A percentile compares a stretch with the other conserved stretches of the same genome.
Conservation (phyloP, 2,329 filamentous ascomycete genomes). For the Tolypocladium endophyticum region DNA sequence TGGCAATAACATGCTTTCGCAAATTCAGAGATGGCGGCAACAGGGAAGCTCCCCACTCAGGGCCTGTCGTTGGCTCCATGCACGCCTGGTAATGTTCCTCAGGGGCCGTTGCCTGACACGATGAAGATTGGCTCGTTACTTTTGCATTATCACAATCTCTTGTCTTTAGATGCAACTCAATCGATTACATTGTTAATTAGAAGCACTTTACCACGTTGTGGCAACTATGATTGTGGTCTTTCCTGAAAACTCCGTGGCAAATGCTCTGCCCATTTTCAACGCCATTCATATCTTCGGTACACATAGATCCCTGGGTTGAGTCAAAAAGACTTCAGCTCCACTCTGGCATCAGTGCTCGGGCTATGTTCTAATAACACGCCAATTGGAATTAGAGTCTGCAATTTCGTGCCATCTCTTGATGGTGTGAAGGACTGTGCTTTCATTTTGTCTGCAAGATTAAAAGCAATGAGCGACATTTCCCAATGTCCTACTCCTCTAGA, state of each 20-base stretch:
- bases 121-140: not conserved
- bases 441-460: not conserved
- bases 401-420: not conserved
- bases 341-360: too few relatives aligned
- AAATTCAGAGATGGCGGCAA: not conserved
- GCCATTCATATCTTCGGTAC: not conserved
- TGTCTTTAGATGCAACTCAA: not conserved
- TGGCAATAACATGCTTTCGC: not conserved
- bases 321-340: not conserved
- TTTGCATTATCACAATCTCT: not conserved
- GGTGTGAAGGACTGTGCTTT: not conserved
- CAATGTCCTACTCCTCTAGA: not conserved
- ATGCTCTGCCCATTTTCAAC: not conserved
- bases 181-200: not conserved
- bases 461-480: not conserved
- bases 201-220: not conserved
- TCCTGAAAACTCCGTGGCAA: not conserved
- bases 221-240: not conserved
- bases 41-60: slow-evolving; percentile 26
- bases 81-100: too few relatives aligned
- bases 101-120: not conserved
- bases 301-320: not conserved
- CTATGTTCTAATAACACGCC: not conserved
- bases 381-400: not conserved
- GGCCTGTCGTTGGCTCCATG: slow-evolving; percentile 59